Conservation (phyloP, 768 basidiomycete species). For the Lyophyllum shimeji region DNA sequence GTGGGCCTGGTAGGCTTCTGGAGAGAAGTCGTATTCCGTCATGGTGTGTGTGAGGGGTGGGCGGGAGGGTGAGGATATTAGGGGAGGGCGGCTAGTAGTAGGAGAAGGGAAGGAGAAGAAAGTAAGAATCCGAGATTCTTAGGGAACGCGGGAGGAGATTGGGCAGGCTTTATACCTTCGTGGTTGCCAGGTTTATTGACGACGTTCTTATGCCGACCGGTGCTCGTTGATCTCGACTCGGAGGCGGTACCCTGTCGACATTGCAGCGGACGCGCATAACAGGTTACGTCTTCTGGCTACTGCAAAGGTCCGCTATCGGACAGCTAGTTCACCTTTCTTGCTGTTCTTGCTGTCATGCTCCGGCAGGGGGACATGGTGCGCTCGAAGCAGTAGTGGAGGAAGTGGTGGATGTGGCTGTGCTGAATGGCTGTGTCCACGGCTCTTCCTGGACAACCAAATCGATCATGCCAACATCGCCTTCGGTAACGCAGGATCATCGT, state of each 20-base stretch:
- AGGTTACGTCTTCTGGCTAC: neutral
- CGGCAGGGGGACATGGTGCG: neutral
- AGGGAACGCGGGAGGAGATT: neutral
- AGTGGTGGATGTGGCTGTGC: neutral
- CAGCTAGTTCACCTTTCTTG: neutral
- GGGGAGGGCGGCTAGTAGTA: neutral
- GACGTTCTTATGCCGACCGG: slow-evolving; percentile 12
- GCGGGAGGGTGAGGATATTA: neutral
- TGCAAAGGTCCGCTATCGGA: neutral
- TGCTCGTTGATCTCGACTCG: slow-evolving; percentile 1
- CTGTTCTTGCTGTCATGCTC: neutral
- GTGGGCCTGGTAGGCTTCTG: slow-evolving; percentile 19
- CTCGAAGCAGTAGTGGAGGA: neutral
- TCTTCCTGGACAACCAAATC: no score
- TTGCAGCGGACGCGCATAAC: neutral
- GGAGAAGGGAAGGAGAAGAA: neutral
- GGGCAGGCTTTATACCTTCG: slow-evolving; percentile 6
- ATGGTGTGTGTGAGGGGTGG: slow-evolving; percentile 6
- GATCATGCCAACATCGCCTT: neutral
- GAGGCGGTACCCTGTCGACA: slow-evolving; percentile 7
- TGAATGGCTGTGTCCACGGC: neutral
- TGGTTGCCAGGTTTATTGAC: slow-evolving; percentile 8
- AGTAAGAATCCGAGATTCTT: slow-evolving; percentile 4
- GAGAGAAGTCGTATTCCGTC: slow-evolving; percentile 26
- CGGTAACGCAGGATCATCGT: neutral